Base-by-base conservation (phyloP, 2,329 filamentous ascomycete genomes). In the Cytospora mali region DNA sequence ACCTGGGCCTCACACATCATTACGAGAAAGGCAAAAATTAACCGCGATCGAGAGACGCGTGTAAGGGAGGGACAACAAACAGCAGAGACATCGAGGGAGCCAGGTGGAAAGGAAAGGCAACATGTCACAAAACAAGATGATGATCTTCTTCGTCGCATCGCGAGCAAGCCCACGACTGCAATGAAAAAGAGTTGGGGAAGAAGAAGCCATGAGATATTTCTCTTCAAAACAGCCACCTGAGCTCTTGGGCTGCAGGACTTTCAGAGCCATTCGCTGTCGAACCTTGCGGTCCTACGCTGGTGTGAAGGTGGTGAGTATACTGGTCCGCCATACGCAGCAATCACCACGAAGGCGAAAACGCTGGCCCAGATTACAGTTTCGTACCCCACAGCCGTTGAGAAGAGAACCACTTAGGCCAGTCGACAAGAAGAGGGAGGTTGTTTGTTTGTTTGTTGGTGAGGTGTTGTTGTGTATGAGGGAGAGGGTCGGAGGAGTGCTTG, bases 171-270 rank as follows among this genome's bases (percentile, higher is more conserved):
- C 28, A 35, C 52, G 21, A 35, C 25, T 21, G 52, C 29, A 31
- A 54, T 54, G 52, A 39, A 54, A 54, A 54, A 54, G 33, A 28
- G 42, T 46, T 46, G 42, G 42, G 49, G 49, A n/a, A 28, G n/a
- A 39, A 33, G 21, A 25, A 54, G 21, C n/a, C n/a, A 23, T 7
- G 13, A 54, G 33, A 54, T 33, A 54, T 21, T 54, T 35, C n/a
- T 18, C 29, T 18, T 14, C 23, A 51, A 23, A 6, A n/a, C 28
- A 29, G 49, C 25, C 33, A 35, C 54, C 35, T 58, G 48, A 51
- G 56, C 18, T 23, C 23, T 4, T 10, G 14, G 25, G 56, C 51
- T 33, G 54, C 48, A 52, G 48, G 18, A 28, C 16, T 14, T 52
- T n/a, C 49, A 33, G 31, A 16, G 21, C 55, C 42, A 46, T 46